phyloP scores from a whole-genome alignment of 441 rosid genomes.

The Sinapis alba region DNA sequence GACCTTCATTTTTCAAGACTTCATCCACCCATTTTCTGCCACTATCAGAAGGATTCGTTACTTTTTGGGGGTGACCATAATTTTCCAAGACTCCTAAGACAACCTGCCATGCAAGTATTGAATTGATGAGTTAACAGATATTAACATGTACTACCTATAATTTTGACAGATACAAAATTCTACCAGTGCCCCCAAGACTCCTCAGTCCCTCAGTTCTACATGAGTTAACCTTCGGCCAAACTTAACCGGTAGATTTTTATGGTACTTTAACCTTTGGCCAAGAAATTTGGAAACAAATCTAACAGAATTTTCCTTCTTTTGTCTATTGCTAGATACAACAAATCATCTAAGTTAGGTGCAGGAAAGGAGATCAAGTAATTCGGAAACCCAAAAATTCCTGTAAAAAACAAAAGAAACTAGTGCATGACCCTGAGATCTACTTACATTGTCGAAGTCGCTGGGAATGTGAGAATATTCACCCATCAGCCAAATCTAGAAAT shows the following conservation, averaged over 20 bases:
- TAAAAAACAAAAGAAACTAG: not conserved
- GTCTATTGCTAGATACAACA: not conserved
- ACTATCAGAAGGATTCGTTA: slow-evolving; percentile 51
- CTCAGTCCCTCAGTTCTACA: slow-evolving; percentile 1
- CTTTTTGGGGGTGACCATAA: slow-evolving; percentile 55
- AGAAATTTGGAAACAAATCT: not conserved
- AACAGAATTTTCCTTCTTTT: not conserved
- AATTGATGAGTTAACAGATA: slow-evolving; percentile 20
- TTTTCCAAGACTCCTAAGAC: slow-evolving; percentile 90
- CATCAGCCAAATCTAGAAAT: slow-evolving; percentile 80
- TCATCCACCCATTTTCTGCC: slow-evolving; percentile 78
- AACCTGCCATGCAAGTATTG: slow-evolving; percentile 55
- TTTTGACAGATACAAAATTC: not conserved
- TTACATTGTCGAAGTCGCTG: slow-evolving; percentile 85
- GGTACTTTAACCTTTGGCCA: not conserved
- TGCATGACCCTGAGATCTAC: slow-evolving; percentile 34
- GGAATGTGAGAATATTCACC: slow-evolving; percentile 92
- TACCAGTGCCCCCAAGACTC: not conserved
- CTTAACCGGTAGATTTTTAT: not conserved
- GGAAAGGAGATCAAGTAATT: not conserved
- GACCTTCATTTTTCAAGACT: slow-evolving; percentile 78
- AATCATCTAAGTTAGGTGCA: not conserved
- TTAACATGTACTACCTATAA: slow-evolving; percentile 11
- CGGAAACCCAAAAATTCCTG: not conserved
- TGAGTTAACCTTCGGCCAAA: not conserved